These are phyloP conservation scores for Coniella lustricola DNA, from an alignment of 2,329 filamentous ascomycete genomes.

Conservation along the genomic window DNA sequence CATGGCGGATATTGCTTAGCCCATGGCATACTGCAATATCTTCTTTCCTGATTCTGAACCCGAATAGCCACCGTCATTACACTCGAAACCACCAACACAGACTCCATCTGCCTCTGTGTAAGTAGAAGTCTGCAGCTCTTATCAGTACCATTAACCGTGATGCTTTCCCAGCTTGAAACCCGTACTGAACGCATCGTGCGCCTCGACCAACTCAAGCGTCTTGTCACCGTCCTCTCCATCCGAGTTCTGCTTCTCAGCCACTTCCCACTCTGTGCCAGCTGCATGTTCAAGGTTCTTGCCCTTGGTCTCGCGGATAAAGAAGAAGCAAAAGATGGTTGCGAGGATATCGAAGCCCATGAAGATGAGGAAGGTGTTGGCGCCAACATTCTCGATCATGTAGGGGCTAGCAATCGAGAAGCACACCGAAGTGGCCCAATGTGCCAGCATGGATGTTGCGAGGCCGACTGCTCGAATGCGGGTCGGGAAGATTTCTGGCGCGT, in stretches of 20 bases:
- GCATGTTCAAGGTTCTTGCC: constrained; percentile 11
- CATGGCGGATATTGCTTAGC: too few species aligned
- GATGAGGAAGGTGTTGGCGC: constrained; percentile 9
- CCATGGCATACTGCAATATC: too few species aligned
- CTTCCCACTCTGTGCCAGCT: constrained; percentile 3
- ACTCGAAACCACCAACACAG: too few species aligned
- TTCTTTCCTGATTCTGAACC: too few species aligned
- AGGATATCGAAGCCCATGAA: constrained; percentile 12
- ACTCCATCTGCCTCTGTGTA: too few species aligned
- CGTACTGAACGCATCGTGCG: constrained; percentile 2
- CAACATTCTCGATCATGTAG: constrained; percentile 6
- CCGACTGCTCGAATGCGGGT: constrained; percentile 26
- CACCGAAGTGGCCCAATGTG: constrained; percentile 22
- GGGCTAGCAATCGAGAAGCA: constrained; percentile 10
- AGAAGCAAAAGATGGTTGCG: constrained; percentile 5
- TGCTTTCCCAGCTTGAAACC: constrained; percentile 1
- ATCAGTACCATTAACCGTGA: neutral
- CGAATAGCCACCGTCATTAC: too few species aligned
- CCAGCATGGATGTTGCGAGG: constrained; percentile 31
- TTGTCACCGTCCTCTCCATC: constrained; percentile 1
- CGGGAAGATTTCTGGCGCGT: constrained; percentile 17
- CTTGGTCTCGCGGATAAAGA: constrained; percentile 7
- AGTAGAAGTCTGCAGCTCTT: too few species aligned
- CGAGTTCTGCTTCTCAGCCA: constrained; percentile 1
- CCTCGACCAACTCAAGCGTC: constrained; percentile 1